Evolutionary conservation across 345 rosid species (phyloP).

Genomic region (Aquilaria malaccensis): DNA sequence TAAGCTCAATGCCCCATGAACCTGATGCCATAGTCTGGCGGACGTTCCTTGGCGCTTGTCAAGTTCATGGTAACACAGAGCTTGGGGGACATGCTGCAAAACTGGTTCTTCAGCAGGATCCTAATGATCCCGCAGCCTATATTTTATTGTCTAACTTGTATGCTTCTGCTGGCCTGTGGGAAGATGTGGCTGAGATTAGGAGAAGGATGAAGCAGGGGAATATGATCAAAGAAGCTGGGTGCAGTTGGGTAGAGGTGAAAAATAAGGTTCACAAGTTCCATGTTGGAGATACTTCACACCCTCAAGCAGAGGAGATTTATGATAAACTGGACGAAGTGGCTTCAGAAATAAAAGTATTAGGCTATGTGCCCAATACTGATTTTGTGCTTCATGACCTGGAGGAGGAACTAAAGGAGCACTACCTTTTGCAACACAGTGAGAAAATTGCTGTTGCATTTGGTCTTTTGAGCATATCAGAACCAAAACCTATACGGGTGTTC

Average conservation of each 20-base stretch:
- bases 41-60: constrained; percentile 73
- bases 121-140: constrained; percentile 58
- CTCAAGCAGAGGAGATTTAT: constrained; percentile 35
- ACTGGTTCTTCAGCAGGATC: constrained; percentile 58
- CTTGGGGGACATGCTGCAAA: constrained; percentile 54
- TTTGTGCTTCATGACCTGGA: constrained; percentile 68
- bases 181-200: constrained; percentile 42
- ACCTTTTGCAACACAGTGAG: constrained; percentile 69
- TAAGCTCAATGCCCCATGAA: constrained; percentile 46
- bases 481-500: constrained; percentile 55
- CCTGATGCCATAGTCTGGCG: constrained; percentile 56
- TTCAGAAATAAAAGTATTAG: constrained; percentile 40
- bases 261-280: constrained; percentile 55
- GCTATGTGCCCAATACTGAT: constrained; percentile 61
- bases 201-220: constrained; percentile 53
- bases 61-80: constrained; percentile 43
- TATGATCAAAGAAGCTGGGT: constrained; percentile 69
- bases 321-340: constrained; percentile 36
- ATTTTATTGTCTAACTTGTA: constrained; percentile 62
- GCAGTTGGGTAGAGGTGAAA: constrained; percentile 72
- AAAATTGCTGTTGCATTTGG: constrained; percentile 72
- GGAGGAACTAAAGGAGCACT: constrained; percentile 53
- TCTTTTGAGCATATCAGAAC: constrained; percentile 41
- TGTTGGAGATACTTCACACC: constrained; percentile 67
- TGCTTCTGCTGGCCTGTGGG: constrained; percentile 68